Evolutionary conservation across 2,329 filamentous ascomycete genomes (phyloP).

Genomic region (Fusarium gaditjirri): DNA sequence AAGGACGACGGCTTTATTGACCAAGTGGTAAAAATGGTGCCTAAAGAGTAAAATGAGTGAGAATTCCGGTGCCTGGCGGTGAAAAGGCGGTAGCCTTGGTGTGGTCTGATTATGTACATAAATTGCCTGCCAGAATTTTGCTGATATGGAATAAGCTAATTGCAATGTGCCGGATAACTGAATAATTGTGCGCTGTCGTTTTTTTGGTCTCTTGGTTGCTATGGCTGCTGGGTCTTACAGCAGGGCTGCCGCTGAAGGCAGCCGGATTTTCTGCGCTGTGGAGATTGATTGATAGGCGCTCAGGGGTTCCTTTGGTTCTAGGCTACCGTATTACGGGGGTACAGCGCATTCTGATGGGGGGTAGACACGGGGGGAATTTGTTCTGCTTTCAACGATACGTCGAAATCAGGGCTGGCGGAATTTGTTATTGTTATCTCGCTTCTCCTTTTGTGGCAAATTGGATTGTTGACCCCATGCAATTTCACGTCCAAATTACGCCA

Average conservation of each 20-base stretch:
- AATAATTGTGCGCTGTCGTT: constrained; percentile 6
- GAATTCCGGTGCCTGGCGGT: constrained; percentile 34
- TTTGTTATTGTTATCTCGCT: constrained; percentile 16
- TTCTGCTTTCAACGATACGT: background rate
- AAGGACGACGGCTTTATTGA: constrained; percentile 2
- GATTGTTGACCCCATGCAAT: constrained; percentile 3
- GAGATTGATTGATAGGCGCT: background rate
- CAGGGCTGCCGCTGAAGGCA: background rate
- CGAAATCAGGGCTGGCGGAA: background rate
- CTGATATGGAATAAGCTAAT: constrained; percentile 17
- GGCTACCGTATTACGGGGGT: background rate
- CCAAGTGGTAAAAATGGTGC: constrained; percentile 24
- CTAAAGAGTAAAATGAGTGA: constrained; percentile 29
- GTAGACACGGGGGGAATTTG: background rate
- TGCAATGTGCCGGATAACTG: constrained; percentile 21
- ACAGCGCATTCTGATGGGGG: background rate
- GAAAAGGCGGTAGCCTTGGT: constrained; percentile 30
- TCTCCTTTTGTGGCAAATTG: constrained; percentile 21
- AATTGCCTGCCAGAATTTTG: constrained; percentile 5
- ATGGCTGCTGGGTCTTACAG: constrained; percentile 20
- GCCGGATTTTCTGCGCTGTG: background rate
- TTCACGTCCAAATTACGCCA: background rate
- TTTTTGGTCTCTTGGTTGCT: constrained; percentile 10
- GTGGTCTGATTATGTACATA: constrained; percentile 30
- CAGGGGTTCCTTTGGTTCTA: background rate